Conservation (phyloP, 1,284 basidiomycete genomes). For the Pseudozyma thailandica region DNA sequence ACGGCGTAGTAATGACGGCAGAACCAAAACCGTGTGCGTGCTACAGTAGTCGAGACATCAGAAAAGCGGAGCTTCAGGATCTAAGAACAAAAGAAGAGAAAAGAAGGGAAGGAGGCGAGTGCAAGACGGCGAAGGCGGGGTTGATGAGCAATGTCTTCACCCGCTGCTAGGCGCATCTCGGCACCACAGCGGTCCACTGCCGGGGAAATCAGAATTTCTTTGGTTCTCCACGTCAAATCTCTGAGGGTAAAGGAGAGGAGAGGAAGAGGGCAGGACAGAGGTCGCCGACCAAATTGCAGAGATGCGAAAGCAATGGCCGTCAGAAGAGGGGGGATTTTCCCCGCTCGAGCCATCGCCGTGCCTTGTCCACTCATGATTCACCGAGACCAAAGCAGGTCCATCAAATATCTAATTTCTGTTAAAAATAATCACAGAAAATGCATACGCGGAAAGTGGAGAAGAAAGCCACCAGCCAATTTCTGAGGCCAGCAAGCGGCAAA, state of each 20-base stretch:
- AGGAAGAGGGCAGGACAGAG: background rate
- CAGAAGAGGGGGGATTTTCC: slow-evolving; percentile 16
- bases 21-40: too few species aligned
- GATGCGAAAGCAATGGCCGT: background rate
- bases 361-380: slow-evolving; percentile 6
- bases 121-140: slow-evolving; percentile 1
- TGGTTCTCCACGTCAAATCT: slow-evolving; percentile 5
- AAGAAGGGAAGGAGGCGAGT: background rate
- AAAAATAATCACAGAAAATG: background rate
- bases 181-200: slow-evolving; percentile 19
- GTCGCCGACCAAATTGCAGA: slow-evolving; percentile 4
- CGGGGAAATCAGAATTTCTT: slow-evolving; percentile 26
- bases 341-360: slow-evolving; percentile 24
- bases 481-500: too few species aligned
- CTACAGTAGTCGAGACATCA: background rate
- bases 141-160: too few species aligned
- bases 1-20: too few species aligned
- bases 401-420: background rate
- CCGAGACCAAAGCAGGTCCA: slow-evolving; percentile 1
- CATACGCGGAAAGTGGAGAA: slow-evolving; percentile 5
- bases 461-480: too few species aligned
- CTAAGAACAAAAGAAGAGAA: slow-evolving; percentile 7
- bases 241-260: background rate
- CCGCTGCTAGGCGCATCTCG: slow-evolving; percentile 33
- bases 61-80: slow-evolving; percentile 28